Base-by-base conservation (phyloP, 73 alveolate genomes). In the Paramecium bursaria region DNA sequence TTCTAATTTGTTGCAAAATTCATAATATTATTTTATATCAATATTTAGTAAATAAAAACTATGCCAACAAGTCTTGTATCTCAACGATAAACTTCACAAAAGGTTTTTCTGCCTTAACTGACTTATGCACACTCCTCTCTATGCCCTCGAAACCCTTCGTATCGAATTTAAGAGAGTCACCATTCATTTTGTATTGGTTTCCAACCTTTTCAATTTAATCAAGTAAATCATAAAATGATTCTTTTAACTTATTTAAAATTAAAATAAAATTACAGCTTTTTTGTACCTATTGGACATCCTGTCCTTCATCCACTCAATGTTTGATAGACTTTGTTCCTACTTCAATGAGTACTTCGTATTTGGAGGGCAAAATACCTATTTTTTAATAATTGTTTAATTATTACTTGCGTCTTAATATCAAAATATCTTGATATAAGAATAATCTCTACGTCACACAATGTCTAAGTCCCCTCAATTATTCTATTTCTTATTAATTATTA, bases 311-410 rank as follows among this genome's bases (percentile, higher is more conserved):
- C 82, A 67, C 10, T 67, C 82, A 14, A 47, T 57, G 44, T 67
- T 67, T 0, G 60, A 5, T 13, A 67, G 33, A 15, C 27, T 67
- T 2, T 42, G 33, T 10, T 67, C 82, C 3, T 67, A 53, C 22
- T 67, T 67, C 1, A 67, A 14, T 9, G 82, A 21, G n/a, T 67
- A 67, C 23, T 67, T 67, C n/a, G 33, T 67, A 67, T 67, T 67
- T 1, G 82, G 82, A 35, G 82, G 82, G 44, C 82, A 67, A 42
- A 67, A 67, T 9, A 67, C 82, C 82, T 67, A n/a, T n/a, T n/a
- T 15, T 25, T 23, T 61, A 13, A 27, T 2, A 67, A 31, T 67
- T 25, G 19, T 2, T 25, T 29, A 11, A 10, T 5, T 44, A 39
- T 15, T 67, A 67, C 82, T 11, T 67, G 55, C 5, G 82, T 57